Conservation (phyloP, 192 early-diverging fungal genomes). For the Gigaspora rosea region DNA sequence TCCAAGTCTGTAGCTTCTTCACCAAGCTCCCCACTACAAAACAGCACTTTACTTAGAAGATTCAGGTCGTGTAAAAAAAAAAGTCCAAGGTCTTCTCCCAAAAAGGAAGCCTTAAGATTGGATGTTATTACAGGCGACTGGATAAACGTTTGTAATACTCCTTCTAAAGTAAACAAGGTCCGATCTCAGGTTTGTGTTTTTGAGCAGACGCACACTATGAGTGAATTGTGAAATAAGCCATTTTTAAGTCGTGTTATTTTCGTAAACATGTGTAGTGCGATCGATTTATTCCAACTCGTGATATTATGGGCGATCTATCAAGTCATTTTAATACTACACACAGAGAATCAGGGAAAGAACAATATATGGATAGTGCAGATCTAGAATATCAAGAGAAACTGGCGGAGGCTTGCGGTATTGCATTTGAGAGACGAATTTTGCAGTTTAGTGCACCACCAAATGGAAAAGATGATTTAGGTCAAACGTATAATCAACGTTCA, state of each 20-base stretch:
- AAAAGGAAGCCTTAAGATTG: slow-evolving; percentile 31
- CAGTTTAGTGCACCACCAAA: slow-evolving; percentile 76
- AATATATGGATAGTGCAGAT: slow-evolving; percentile 47
- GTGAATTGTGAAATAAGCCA: not conserved
- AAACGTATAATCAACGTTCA: slow-evolving; percentile 52
- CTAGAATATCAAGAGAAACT: slow-evolving; percentile 76
- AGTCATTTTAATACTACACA: slow-evolving; percentile 70
- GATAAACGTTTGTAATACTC: slow-evolving; percentile 21
- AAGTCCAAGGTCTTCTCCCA: slow-evolving; percentile 8
- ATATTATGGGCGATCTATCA: slow-evolving; percentile 65
- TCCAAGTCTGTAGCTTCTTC: not conserved
- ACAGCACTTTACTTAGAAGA: not conserved
- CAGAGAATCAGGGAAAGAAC: slow-evolving; percentile 32
- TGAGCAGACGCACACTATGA: not conserved
- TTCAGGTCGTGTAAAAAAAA: slow-evolving; percentile 25
- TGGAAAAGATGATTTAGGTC: slow-evolving; percentile 51
- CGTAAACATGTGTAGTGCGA: slow-evolving; percentile 58
- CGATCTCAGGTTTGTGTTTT: slow-evolving; percentile 20
- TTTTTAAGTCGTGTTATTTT: not conserved
- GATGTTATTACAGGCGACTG: slow-evolving; percentile 44
- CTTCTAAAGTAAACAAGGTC: slow-evolving; percentile 33
- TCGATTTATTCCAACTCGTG: slow-evolving; percentile 86
- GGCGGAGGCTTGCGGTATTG: slow-evolving; percentile 78
- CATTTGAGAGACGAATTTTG: slow-evolving; percentile 79
- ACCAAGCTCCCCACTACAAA: not conserved